Evolutionary conservation across 2,329 filamentous ascomycete species (phyloP), one percentile per base, ranked within the genome.

Genomic region (Metarhizium sp.): DNA sequence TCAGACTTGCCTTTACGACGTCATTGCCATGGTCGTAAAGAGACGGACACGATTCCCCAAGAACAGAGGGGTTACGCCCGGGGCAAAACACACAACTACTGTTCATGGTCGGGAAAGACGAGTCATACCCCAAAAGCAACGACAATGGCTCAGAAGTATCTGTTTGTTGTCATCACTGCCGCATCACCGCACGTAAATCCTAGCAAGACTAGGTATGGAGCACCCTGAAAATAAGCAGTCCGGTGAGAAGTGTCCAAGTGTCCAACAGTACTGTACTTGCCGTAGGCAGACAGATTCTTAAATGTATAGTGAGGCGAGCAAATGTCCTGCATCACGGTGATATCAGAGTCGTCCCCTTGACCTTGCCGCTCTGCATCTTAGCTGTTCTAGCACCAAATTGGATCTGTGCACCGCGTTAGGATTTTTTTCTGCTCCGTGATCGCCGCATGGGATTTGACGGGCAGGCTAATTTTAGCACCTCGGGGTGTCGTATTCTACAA

Each of bases 301-400:
- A 13, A 13, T 45, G 6, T 18, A 20, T 2, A 45, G 45, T 14
- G 6, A 14, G 45, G 20, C 25, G 18, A 48, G 11, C 30, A 14
- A 6, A 6, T 16, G 1, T 8, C 53, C 58, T 32, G 14, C 42
- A 25, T 77, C 62, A 78, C 16, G 73, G 71, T 14, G 62, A 62
- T 58, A 86, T 75, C 6, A 81, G 62, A 50, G 83, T 80, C 3
- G 88, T 90, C 0, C 88, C 88, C 63, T 87, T 90, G 13, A 80
- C 80, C 63, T 76, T 82, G 4, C 82, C 80, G 55, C 74, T 80
- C 66, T 90, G 85, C 84, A 92, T 92, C 73, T 92, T 94, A 14
- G 89, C 89, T 3, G 88, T 92, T 61, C 88, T 77, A 3, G 89
- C 84, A 14, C 89, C 89, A 65, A 94, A 94, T 70, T 94, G 89